Evolutionary conservation across 75 land plant genomes (phyloP).

Genomic region (Azolla pinnata): DNA sequence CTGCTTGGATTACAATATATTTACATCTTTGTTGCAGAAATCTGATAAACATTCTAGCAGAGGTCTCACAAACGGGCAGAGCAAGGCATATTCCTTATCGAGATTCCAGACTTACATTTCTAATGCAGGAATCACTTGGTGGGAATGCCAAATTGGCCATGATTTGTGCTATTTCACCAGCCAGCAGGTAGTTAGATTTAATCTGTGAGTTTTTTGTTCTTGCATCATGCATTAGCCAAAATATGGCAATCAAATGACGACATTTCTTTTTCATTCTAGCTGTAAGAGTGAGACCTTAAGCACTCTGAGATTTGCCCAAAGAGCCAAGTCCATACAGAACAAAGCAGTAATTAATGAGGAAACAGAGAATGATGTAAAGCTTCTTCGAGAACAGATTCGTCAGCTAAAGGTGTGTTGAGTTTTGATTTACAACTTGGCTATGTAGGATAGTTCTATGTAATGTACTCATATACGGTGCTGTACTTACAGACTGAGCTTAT

Average conservation of each 20-base stretch:
- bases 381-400: constrained; percentile 81
- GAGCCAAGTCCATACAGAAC: constrained; percentile 90
- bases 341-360: constrained; percentile 92
- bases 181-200: constrained; percentile 44
- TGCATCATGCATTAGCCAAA: not conserved
- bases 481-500: constrained; percentile 73
- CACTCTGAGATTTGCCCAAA: constrained; percentile 90
- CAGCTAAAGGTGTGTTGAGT: constrained; percentile 83
- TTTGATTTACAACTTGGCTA: no score
- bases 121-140: constrained; percentile 94
- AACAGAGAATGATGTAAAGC: constrained; percentile 72
- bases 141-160: constrained; percentile 96
- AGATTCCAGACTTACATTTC: constrained; percentile 84
- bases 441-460: no score
- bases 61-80: constrained; percentile 86
- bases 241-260: not conserved
- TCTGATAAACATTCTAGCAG: constrained; percentile 87
- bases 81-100: constrained; percentile 95
- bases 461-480: no score
- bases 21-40: constrained; percentile 43
- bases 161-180: constrained; percentile 93
- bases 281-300: constrained; percentile 86
- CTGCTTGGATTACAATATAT: not conserved
- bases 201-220: not conserved
- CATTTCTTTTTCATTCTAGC: constrained; percentile 23